phyloP scores from a whole-genome alignment of 257 asterid genomes.

The Salvia miltiorrhiza region DNA sequence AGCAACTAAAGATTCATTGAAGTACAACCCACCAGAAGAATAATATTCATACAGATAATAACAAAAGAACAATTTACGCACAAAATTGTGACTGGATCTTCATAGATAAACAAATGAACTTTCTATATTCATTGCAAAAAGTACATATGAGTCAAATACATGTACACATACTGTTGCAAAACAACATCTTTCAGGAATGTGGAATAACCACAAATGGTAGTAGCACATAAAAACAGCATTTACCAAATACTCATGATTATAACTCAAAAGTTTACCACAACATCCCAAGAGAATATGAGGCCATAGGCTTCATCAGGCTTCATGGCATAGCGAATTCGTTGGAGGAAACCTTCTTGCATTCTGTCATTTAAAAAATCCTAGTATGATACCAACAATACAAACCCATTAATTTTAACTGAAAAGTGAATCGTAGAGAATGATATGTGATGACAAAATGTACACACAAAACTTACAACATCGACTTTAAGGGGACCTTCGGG shows the following conservation, averaged over 20 bases:
- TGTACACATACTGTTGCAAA: neutral
- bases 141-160: neutral
- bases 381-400: conserved; percentile 15
- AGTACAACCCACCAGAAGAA: no score
- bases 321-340: conserved; percentile 93
- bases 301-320: conserved; percentile 99
- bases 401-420: neutral
- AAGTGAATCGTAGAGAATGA: neutral
- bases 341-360: conserved; percentile 91
- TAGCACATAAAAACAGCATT: neutral
- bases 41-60: no score
- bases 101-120: neutral
- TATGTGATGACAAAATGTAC: neutral
- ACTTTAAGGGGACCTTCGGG: conserved; percentile 91
- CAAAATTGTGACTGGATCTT: neutral
- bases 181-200: neutral
- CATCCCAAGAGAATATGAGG: conserved; percentile 97
- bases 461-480: conserved; percentile 67
- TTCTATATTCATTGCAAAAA: neutral
- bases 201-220: neutral
- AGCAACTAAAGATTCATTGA: neutral
- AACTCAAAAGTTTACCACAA: conserved; percentile 61
- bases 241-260: neutral
- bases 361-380: conserved; percentile 88
- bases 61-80: neutral